Evolutionary conservation across 2,329 filamentous ascomycete species (phyloP), one percentile per base, ranked within the genome.

Genomic region (Saccharata proteae): DNA sequence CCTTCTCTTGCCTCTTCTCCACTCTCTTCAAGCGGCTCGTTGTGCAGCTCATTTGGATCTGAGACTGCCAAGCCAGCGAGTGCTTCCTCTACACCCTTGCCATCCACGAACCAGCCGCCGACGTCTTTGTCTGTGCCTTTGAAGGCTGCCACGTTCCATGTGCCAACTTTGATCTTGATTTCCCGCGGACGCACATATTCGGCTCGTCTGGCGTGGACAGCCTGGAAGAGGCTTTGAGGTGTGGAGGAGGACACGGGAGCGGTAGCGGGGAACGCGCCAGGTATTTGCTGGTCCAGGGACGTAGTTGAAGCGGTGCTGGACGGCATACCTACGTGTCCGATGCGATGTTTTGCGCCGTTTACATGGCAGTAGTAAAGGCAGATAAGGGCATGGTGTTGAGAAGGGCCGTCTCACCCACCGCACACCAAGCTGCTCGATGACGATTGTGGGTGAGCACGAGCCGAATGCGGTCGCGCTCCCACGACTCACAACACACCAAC

Each of bases 121-220:
- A 98, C 61, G 49, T 96, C 90, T 43, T 83, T 81, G 54, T 93
- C 85, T 0, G 84, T 85, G 15, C 81, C 84, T 9, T 81, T 74
- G 41, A 80, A 77, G 2, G 79, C 77, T 4, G 85, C 90, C 11
- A 93, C 83, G 56, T 98, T 98, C 90, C 90, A 98, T 0, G 82
- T 80, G 24, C 88, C 90, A 30, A 98, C 69, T 58, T 94, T 94
- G 55, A 98, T 71, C 41, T 77, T 77, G 43, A 93, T 73, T 30
- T 70, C 70, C 51, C 77, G 77, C 25, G 76, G 71, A 21, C 76
- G 72, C 16, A 80, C 78, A 52, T 86, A 98, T 53, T 96, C 86
- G 29, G 71, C 61, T 46, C 77, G 72, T 32, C 90, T 72, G 22
- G 80, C 75, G 48, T 78, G 71, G 22, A 96, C 55, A 2, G 66